These are phyloP conservation scores for Hemileia vastatrix DNA, from an alignment of 1,284 basidiomycete genomes.

Conservation along the genomic window DNA sequence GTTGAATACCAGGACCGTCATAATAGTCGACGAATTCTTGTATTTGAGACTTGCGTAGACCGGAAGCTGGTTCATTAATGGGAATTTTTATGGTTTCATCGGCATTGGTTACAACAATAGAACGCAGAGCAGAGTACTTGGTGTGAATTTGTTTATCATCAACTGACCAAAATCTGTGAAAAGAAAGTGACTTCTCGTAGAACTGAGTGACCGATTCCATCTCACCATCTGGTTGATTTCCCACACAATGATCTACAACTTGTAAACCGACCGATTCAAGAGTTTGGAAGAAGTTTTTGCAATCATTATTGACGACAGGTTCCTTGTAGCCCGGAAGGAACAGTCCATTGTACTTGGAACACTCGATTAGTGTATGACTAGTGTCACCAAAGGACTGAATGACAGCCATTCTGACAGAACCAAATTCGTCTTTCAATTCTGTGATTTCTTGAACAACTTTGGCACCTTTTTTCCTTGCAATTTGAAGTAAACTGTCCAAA, in stretches of 20 bases:
- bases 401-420: no score
- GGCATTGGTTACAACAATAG: constrained; percentile 22
- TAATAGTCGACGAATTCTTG: constrained; percentile 23
- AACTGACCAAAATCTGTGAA: constrained; percentile 25
- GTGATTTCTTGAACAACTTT: no score
- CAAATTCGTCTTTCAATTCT: no score
- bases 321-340: constrained; percentile 18
- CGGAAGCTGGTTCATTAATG: constrained; percentile 23
- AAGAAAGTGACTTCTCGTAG: constrained; percentile 23
- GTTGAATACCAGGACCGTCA: constrained; percentile 23
- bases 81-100: constrained; percentile 24
- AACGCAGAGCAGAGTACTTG: constrained; percentile 22
- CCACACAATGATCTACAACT: constrained; percentile 22
- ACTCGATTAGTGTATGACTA: no score
- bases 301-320: background rate
- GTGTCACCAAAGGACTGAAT: no score
- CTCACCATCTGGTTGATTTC: constrained; percentile 22
- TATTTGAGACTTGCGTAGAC: constrained; percentile 22
- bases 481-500: no score
- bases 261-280: constrained; percentile 5
- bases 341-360: no score
- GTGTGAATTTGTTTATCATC: constrained; percentile 25
- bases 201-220: constrained; percentile 23
- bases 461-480: no score
- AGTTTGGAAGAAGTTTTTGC: no score